phyloP scores from a whole-genome alignment of 148 eudicot genomes.

The Heliosperma pusillum region DNA sequence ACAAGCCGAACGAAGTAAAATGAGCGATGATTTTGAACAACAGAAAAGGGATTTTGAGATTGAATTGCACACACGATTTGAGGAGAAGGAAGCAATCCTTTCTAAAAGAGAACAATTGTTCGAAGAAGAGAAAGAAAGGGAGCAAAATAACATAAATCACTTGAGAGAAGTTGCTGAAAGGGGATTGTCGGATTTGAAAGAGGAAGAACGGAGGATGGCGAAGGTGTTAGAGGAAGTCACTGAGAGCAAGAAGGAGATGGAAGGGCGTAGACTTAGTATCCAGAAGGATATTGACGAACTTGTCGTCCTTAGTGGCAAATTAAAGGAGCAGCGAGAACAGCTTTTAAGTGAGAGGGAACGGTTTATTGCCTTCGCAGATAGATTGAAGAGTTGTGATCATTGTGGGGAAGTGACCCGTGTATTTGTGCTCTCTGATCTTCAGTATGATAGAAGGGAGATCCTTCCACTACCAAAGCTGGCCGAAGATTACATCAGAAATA shows the following conservation, averaged over 20 bases:
- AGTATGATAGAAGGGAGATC: slow-evolving; percentile 49
- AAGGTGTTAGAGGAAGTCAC: slow-evolving; percentile 63
- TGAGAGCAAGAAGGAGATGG: slow-evolving; percentile 63
- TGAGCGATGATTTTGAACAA: slow-evolving; percentile 68
- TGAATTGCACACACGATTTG: slow-evolving; percentile 53
- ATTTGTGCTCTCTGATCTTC: slow-evolving; percentile 74
- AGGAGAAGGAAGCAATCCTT: slow-evolving; percentile 57
- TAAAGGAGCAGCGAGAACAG: slow-evolving; percentile 88
- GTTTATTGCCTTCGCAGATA: slow-evolving; percentile 70
- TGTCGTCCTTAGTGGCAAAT: slow-evolving; percentile 61
- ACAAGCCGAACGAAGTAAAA: slow-evolving; percentile 53
- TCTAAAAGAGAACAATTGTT: slow-evolving; percentile 54
- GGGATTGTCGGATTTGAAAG: slow-evolving; percentile 76
- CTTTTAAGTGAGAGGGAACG: slow-evolving; percentile 77
- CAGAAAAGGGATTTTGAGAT: slow-evolving; percentile 65
- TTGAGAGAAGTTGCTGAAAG: slow-evolving; percentile 54
- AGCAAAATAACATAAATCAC: slow-evolving; percentile 53
- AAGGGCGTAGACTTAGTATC: slow-evolving; percentile 66
- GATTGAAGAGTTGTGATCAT: slow-evolving; percentile 53
- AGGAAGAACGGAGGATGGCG: slow-evolving; percentile 49
- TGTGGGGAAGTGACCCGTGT: slow-evolving; percentile 72
- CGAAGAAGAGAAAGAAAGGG: slow-evolving; percentile 67
- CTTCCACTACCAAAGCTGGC: slow-evolving; percentile 60
- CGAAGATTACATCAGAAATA: slow-evolving; percentile 57
- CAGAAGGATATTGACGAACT: slow-evolving; percentile 83